Evolutionary conservation across 1,139 yeast genomes (phyloP), one percentile per base, ranked within the genome.

Genomic region (Geotrichum cucujoidarum): DNA sequence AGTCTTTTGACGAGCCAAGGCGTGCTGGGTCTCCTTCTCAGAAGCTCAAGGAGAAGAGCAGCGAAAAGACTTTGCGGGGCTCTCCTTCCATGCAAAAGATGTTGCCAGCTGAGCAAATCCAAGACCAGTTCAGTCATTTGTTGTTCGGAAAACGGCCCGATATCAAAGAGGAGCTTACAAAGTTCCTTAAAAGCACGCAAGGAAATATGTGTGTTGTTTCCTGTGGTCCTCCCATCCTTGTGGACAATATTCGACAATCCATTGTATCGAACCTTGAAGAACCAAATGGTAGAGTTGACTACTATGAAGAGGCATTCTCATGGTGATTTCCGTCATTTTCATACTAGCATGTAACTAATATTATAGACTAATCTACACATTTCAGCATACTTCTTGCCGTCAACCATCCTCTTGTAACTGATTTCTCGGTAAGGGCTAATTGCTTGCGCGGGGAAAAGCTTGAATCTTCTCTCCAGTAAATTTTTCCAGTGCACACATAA

Each of bases 251-350:
- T 31, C 46, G 64, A 1, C 53, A 49, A 37, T 56, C 63, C 3
- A 59, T 65, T 24, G 61, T 61, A 8, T 39, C 50, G 14, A 57
- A 62, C 49, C 55, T 66, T 24, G 50, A 55, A 46, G 55, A 37
- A 31, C 42, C 61, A 10, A 52, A 43, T 3, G 54, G 55, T 7
- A 56, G 64, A 3, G 60, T 66, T 8, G 68, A 66, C 45, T 67
- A 65, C 53, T 67, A 61, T 43, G 71, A 67, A 53, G 71, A 66
- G 47, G 68, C 69, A 1, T 65, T 65, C 45, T 57, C 68, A 7
- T 66, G 69, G 67, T 66, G 22, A 25, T 11, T n/a, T 30, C 14
- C 17, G n/a, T n/a, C n/a, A n/a, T n/a, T n/a, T n/a, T n/a, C n/a
- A n/a, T n/a, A n/a, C n/a, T n/a, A n/a, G n/a, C n/a, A n/a, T n/a